These are phyloP conservation scores for Annulohypoxylon bovei DNA, from an alignment of 495 filamentous ascomycete species.

Conservation along the genomic window DNA sequence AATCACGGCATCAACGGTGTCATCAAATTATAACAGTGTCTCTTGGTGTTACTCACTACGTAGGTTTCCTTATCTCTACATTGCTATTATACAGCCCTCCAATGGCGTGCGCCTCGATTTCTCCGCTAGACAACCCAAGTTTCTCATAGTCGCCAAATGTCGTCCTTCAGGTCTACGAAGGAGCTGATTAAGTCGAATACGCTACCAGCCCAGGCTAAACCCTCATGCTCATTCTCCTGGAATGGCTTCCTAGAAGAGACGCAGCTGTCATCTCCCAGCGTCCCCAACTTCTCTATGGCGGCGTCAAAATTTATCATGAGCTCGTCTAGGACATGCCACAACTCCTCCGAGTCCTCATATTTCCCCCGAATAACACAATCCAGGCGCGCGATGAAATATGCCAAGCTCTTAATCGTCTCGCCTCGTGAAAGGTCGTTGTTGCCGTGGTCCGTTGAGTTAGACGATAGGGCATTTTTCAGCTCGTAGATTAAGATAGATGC, in stretches of 20 bases:
- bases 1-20: too few relatives aligned
- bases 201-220: too few relatives aligned
- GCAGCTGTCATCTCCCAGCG: too few relatives aligned
- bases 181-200: too few relatives aligned
- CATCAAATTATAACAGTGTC: background rate
- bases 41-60: background rate
- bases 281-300: background rate
- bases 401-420: background rate
- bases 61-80: background rate
- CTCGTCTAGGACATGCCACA: background rate
- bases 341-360: background rate
- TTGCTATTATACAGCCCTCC: background rate
- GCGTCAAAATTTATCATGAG: background rate
- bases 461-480: background rate
- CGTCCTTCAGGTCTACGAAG: background rate
- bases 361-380: background rate
- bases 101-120: background rate
- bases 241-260: too few relatives aligned
- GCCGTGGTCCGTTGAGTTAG: too few relatives aligned
- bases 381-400: background rate
- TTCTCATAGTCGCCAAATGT: background rate
- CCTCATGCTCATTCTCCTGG: background rate
- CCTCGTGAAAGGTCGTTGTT: background rate
- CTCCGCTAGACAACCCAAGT: background rate
- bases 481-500: background rate